phyloP scores from a whole-genome alignment of 352 stramenopile species.

The Phytophthora pseudosyringae region DNA sequence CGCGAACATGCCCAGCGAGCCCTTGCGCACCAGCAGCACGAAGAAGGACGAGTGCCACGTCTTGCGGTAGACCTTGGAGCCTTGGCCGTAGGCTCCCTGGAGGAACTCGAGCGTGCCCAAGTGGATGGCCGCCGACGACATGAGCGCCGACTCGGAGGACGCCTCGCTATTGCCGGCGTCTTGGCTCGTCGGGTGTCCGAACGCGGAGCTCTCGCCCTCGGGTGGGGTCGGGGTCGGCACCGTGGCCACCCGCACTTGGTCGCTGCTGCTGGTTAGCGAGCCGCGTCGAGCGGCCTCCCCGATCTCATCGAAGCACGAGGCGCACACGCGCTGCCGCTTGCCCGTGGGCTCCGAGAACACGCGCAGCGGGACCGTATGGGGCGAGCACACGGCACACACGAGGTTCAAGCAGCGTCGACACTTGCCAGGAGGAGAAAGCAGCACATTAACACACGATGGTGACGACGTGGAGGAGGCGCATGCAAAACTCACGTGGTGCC shows the following conservation, averaged over 20 bases:
- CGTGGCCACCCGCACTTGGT: constrained; percentile 34
- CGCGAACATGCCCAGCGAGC: constrained; percentile 74
- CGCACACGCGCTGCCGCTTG: constrained; percentile 60
- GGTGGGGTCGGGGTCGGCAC: constrained; percentile 15
- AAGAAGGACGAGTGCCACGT: constrained; percentile 72
- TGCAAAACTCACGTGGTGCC: constrained; percentile 61
- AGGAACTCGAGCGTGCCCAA: constrained; percentile 56
- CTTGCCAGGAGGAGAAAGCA: constrained; percentile 22
- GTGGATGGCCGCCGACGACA: constrained; percentile 50
- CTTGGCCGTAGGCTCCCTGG: constrained; percentile 46
- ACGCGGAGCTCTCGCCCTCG: constrained; percentile 9
- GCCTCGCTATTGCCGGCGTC: constrained; percentile 29
- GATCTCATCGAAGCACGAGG: constrained; percentile 43
- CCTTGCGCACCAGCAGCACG: constrained; percentile 75
- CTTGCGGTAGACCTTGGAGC: constrained; percentile 65
- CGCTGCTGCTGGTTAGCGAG: constrained; percentile 15
- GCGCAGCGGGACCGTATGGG: constrained; percentile 52
- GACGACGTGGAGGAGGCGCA: not conserved
- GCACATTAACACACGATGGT: constrained; percentile 7
- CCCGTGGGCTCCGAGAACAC: constrained; percentile 53
- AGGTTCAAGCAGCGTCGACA: constrained; percentile 69
- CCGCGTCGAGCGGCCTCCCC: constrained; percentile 18
- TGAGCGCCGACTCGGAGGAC: constrained; percentile 27
- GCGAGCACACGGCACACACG: constrained; percentile 72
- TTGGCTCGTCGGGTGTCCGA: not conserved